These are phyloP conservation scores for Xylariaceae sp. DNA, from an alignment of 2,329 filamentous ascomycete species.

Conservation along the genomic window DNA sequence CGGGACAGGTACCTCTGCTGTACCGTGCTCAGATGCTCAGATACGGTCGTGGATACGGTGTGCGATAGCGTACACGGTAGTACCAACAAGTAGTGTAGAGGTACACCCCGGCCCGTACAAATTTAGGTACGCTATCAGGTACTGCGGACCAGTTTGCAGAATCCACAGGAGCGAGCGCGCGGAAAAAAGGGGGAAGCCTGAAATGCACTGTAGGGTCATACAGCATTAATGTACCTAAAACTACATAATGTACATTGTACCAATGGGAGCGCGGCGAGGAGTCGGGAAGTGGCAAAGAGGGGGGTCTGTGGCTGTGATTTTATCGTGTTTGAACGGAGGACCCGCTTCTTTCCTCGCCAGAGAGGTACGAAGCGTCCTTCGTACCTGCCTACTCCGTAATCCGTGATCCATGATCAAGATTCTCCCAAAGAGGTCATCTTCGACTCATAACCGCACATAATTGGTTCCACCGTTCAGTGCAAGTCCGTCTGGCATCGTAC, in stretches of 20 bases:
- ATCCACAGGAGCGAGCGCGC: neutral
- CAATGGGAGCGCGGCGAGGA: neutral
- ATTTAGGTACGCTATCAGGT: neutral
- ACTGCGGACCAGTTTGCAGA: neutral
- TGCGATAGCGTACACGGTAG: neutral
- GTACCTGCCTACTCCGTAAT: neutral
- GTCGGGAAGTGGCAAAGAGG: conserved; percentile 16
- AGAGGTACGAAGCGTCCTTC: neutral
- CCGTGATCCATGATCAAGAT: neutral
- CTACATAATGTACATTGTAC: neutral
- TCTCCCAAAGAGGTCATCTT: conserved; percentile 8
- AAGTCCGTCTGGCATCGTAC: neutral
- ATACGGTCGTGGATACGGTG: neutral
- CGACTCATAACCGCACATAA: conserved; percentile 6
- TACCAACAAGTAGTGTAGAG: neutral
- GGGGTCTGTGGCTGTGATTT: conserved; percentile 19
- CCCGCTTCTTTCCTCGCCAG: neutral
- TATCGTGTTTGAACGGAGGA: conserved; percentile 15
- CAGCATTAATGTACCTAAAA: neutral
- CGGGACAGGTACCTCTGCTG: neutral
- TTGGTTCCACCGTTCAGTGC: conserved; percentile 4
- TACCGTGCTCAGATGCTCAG: neutral
- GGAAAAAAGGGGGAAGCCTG: conserved; percentile 10
- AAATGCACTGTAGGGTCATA: conserved; percentile 8
- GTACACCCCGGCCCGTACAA: neutral